Conservation (phyloP, 2,329 filamentous ascomycete species). For the Colletotrichum eremochloae region DNA sequence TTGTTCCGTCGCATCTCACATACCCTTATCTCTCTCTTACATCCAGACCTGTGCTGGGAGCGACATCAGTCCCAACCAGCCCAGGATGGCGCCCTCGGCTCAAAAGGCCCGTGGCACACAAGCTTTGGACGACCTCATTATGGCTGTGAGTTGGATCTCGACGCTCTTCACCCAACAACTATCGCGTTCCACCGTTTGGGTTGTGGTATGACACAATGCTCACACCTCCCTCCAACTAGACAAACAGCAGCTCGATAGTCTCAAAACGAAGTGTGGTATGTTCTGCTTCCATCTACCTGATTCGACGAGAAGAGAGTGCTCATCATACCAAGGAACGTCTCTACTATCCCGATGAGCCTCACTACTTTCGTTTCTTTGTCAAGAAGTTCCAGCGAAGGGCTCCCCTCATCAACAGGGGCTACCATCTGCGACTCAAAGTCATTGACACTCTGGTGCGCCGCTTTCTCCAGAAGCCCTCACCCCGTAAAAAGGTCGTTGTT, state of each 20-base stretch:
- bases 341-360: conserved; percentile 81
- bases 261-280: conserved; percentile 91
- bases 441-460: conserved; percentile 80
- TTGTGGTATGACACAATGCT: conserved; percentile 1
- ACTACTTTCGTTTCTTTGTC: conserved; percentile 91
- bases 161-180: neutral
- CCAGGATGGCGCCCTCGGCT: conserved; percentile 20
- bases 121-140: conserved; percentile 64
- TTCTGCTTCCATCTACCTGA: neutral
- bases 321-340: conserved; percentile 61
- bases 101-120: conserved; percentile 19
- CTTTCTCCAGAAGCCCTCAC: conserved; percentile 73
- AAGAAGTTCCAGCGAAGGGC: conserved; percentile 84
- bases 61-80: conserved; percentile 1
- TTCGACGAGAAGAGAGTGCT: neutral
- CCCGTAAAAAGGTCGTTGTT: conserved; percentile 78
- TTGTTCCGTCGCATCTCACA: neutral
- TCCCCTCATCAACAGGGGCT: conserved; percentile 92
- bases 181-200: neutral
- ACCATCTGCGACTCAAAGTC: conserved; percentile 86
- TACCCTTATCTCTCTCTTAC: neutral
- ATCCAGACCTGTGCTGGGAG: neutral
- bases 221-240: conserved; percentile 61
- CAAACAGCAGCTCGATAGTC: conserved; percentile 91
- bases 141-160: conserved; percentile 60